phyloP scores from a whole-genome alignment of 2,329 filamentous ascomycete genomes.

The Aspergillus latus region DNA sequence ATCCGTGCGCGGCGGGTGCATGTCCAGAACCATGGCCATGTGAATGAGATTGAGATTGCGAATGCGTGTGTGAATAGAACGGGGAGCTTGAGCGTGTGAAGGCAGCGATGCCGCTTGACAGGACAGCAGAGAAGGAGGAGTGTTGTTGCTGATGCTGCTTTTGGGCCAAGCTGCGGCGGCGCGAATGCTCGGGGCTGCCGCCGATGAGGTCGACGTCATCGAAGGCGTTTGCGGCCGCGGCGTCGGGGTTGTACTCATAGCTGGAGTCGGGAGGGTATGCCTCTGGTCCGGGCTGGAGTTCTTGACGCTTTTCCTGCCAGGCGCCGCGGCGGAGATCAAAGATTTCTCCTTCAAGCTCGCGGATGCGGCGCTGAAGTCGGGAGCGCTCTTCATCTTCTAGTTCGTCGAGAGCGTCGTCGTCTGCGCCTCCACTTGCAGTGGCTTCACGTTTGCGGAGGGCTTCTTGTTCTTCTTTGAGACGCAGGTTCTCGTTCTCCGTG shows the following conservation, averaged over 20 bases:
- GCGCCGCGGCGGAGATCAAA: constrained; percentile 82
- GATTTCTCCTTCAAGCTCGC: constrained; percentile 79
- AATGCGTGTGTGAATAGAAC: constrained; percentile 29
- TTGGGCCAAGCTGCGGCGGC: constrained; percentile 43
- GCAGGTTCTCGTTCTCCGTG: constrained; percentile 69
- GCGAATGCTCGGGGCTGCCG: constrained; percentile 44
- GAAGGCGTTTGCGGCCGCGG: constrained; percentile 58
- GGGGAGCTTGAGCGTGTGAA: constrained; percentile 49
- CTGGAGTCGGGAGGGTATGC: constrained; percentile 22
- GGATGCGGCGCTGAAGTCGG: constrained; percentile 71
- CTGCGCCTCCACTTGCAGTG: constrained; percentile 47
- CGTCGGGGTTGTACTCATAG: constrained; percentile 28
- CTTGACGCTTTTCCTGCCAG: constrained; percentile 77
- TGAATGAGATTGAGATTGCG: constrained; percentile 31
- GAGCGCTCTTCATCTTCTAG: constrained; percentile 80
- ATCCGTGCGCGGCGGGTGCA: constrained; percentile 33
- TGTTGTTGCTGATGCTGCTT: constrained; percentile 41
- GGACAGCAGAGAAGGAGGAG: constrained; percentile 58
- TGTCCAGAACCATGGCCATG: constrained; percentile 35
- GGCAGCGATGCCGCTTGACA: constrained; percentile 61
- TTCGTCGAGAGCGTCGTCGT: constrained; percentile 75
- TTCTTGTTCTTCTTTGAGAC: constrained; percentile 61
- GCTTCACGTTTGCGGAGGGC: constrained; percentile 56
- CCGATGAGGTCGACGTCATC: constrained; percentile 78
- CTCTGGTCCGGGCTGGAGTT: constrained; percentile 65